Conservation (phyloP, 1,139 yeast genomes). For the Casaregolazyma suthepensis region DNA sequence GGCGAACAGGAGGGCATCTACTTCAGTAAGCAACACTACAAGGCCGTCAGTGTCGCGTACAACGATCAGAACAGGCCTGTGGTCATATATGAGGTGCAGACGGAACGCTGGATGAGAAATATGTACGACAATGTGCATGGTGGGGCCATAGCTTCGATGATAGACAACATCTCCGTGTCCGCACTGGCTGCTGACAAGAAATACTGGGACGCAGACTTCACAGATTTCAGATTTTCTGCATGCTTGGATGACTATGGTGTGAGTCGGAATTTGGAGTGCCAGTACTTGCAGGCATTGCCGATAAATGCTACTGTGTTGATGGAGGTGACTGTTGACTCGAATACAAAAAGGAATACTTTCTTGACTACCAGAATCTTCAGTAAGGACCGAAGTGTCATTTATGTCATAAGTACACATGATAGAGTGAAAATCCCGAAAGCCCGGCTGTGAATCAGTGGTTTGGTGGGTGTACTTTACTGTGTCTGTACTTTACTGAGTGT, state of each 20-base stretch:
- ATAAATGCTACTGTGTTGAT: slow-evolving; percentile 20
- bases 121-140: slow-evolving; percentile 29
- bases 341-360: slow-evolving; percentile 26
- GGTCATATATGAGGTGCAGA: slow-evolving; percentile 19
- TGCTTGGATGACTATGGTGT: slow-evolving; percentile 21
- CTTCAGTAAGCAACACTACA: not conserved
- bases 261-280: slow-evolving; percentile 27
- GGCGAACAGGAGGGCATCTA: not conserved
- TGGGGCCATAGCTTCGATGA: slow-evolving; percentile 31
- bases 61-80: slow-evolving; percentile 10
- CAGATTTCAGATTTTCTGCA: slow-evolving; percentile 13
- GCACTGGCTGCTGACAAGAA: slow-evolving; percentile 24
- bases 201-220: slow-evolving; percentile 22
- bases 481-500: too few relatives aligned
- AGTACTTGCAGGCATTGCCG: slow-evolving; percentile 29
- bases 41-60: slow-evolving; percentile 2
- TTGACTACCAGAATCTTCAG: slow-evolving; percentile 20
- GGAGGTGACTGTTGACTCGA: slow-evolving; percentile 21
- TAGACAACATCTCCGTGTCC: slow-evolving; percentile 25
- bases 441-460: slow-evolving; percentile 8
- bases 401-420: slow-evolving; percentile 28
- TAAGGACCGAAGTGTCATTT: slow-evolving; percentile 17
- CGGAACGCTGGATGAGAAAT: slow-evolving; percentile 22
- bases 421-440: slow-evolving; percentile 22
- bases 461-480: too few relatives aligned